Evolutionary conservation across 2,329 filamentous ascomycete species (phyloP).

Genomic region (Allantophomopsis lycopodina): DNA sequence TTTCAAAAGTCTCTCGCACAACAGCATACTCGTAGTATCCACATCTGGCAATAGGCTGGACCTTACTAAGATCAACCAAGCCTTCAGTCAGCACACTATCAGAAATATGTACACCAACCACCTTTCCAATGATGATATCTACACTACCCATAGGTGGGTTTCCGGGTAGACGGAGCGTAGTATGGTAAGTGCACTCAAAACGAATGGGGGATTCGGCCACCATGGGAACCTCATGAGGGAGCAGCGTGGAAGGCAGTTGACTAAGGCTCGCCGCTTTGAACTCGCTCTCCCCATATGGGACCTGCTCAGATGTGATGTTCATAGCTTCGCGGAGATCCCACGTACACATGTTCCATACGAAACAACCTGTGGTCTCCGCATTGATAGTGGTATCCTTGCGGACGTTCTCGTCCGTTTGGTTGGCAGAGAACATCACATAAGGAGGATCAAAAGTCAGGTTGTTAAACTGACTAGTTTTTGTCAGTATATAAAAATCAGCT

Average conservation of each 20-base stretch:
- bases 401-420: conserved; percentile 29
- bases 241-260: conserved; percentile 27
- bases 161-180: conserved; percentile 37
- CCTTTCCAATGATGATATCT: conserved; percentile 39
- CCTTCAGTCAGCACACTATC: conserved; percentile 39
- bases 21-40: conserved; percentile 47
- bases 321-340: conserved; percentile 39
- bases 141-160: conserved; percentile 42
- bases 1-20: conserved; percentile 41
- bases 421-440: conserved; percentile 47
- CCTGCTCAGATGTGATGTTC: conserved; percentile 36
- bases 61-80: conserved; percentile 39
- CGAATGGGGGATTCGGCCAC: conserved; percentile 38
- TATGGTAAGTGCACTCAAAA: conserved; percentile 44
- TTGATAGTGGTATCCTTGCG: conserved; percentile 45
- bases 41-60: conserved; percentile 42
- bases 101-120: conserved; percentile 41
- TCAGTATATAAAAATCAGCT: too few relatives aligned
- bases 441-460: conserved; percentile 50
- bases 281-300: conserved; percentile 35
- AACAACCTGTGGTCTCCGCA: conserved; percentile 37
- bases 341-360: conserved; percentile 46
- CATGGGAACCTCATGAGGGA: conserved; percentile 28
- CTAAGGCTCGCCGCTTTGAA: conserved; percentile 33
- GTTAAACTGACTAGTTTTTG: conserved; percentile 37